Percentiles rank a stretch among this genome's conserved stretches.
phyloP scores from a whole-genome alignment of 1,139 yeast genomes.

The Kodamaea arcana region DNA sequence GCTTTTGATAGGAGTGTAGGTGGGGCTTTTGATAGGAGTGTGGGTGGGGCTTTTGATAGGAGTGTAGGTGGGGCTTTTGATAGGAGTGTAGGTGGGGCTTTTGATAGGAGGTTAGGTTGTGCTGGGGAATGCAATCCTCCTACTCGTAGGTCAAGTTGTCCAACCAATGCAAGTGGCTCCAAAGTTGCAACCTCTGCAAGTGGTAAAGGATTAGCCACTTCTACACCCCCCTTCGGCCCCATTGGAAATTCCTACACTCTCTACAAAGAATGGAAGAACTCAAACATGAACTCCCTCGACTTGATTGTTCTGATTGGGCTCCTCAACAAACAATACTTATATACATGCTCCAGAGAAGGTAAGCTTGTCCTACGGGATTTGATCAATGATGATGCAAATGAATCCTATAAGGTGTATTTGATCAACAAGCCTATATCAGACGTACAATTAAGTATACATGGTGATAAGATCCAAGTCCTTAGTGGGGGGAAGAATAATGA shows the following conservation, averaged over 20 bases:
- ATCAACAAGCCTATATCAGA: conserved; percentile 36
- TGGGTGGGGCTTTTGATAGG: too few relatives aligned
- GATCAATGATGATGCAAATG: conserved; percentile 35
- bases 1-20: too few relatives aligned
- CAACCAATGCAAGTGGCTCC: too few relatives aligned
- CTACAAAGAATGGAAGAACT: conserved; percentile 29
- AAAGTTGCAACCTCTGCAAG: too few relatives aligned
- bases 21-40: too few relatives aligned
- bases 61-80: too few relatives aligned
- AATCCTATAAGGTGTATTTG: conserved; percentile 25
- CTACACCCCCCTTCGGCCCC: too few relatives aligned
- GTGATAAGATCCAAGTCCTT: conserved; percentile 19
- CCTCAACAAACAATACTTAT: conserved; percentile 28
- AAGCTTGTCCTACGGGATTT: conserved; percentile 42
- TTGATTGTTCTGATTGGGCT: conserved; percentile 31
- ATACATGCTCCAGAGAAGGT: conserved; percentile 45
- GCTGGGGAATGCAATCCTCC: too few relatives aligned
- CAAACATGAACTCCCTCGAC: conserved; percentile 17
- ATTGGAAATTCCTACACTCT: conserved; percentile 13
- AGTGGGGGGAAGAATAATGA: conserved; percentile 48
- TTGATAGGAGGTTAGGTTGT: too few relatives aligned
- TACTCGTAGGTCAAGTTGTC: too few relatives aligned
- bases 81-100: too few relatives aligned
- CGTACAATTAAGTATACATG: conserved; percentile 21
- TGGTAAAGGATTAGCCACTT: too few relatives aligned